Evolutionary conservation across 345 rosid species (phyloP).

Genomic region (Carallia brachiata): DNA sequence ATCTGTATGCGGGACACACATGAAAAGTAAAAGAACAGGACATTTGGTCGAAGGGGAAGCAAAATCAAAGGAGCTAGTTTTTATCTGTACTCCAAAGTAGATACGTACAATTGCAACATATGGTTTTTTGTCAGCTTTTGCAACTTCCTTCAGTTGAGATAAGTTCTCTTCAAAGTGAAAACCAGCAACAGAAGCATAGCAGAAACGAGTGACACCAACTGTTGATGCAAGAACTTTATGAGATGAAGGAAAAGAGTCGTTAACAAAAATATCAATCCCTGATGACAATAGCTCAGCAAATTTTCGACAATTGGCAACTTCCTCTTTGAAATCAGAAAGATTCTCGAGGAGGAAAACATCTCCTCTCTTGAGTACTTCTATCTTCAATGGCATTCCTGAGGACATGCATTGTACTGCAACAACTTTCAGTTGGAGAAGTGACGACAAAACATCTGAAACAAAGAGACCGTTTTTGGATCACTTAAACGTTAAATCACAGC

Average conservation of each 20-base stretch:
- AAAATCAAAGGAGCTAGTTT: neutral
- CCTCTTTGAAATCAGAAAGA: conserved; percentile 54
- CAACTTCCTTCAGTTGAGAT: conserved; percentile 36
- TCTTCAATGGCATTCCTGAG: conserved; percentile 22
- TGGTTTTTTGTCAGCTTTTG: conserved; percentile 41
- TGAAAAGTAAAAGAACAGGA: conserved; percentile 20
- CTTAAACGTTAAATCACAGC: neutral
- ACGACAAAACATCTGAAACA: conserved; percentile 47
- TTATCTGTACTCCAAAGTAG: neutral
- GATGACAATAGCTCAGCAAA: conserved; percentile 51
- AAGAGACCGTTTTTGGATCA: conserved; percentile 8
- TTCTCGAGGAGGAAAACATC: conserved; percentile 50
- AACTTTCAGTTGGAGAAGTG: conserved; percentile 43
- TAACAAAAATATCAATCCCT: conserved; percentile 65
- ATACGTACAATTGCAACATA: conserved; percentile 59
- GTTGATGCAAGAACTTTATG: conserved; percentile 71
- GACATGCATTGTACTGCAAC: conserved; percentile 28
- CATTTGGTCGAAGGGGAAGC: neutral
- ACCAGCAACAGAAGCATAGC: conserved; percentile 55
- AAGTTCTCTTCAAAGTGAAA: conserved; percentile 57
- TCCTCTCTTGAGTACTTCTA: conserved; percentile 30
- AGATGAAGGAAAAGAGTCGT: conserved; percentile 53
- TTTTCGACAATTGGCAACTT: conserved; percentile 49
- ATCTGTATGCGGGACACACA: conserved; percentile 36
- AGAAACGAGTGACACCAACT: conserved; percentile 51